These are phyloP conservation scores for Dioscorea cayenensis DNA, from an alignment of 116 monocot species.

Conservation along the genomic window DNA sequence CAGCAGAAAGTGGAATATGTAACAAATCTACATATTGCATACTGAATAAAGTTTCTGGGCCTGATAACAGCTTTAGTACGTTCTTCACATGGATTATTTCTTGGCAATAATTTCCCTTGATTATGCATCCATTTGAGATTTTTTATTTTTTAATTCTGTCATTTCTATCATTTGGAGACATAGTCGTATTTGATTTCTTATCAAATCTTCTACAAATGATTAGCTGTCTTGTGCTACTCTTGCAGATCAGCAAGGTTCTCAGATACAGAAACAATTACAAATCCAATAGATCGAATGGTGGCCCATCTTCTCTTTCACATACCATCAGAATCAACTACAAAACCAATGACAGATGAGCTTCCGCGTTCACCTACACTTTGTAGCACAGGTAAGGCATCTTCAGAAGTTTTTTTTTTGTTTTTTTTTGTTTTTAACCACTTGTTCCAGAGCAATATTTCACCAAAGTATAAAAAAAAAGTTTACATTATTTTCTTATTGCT, in stretches of 20 bases:
- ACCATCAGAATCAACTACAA: slow-evolving; percentile 19
- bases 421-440: not conserved
- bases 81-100: no score
- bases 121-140: not conserved
- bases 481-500: no score
- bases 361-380: slow-evolving; percentile 22
- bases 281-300: slow-evolving; percentile 84
- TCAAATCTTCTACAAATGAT: not conserved
- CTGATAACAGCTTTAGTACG: no score
- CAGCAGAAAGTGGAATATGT: no score
- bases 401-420: not conserved
- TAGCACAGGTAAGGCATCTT: slow-evolving; percentile 25
- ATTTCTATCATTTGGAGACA: not conserved
- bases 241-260: slow-evolving; percentile 23
- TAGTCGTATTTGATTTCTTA: not conserved
- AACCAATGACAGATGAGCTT: slow-evolving; percentile 27
- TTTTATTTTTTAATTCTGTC: not conserved
- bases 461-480: not conserved
- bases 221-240: not conserved
- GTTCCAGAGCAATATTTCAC: not conserved
- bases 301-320: slow-evolving; percentile 72
- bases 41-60: no score
- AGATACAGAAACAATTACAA: slow-evolving; percentile 63
- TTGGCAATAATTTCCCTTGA: no score
- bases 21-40: no score